Conservation (phyloP, 805 yeast genomes). For the Metahyphopichia silvanorum region DNA sequence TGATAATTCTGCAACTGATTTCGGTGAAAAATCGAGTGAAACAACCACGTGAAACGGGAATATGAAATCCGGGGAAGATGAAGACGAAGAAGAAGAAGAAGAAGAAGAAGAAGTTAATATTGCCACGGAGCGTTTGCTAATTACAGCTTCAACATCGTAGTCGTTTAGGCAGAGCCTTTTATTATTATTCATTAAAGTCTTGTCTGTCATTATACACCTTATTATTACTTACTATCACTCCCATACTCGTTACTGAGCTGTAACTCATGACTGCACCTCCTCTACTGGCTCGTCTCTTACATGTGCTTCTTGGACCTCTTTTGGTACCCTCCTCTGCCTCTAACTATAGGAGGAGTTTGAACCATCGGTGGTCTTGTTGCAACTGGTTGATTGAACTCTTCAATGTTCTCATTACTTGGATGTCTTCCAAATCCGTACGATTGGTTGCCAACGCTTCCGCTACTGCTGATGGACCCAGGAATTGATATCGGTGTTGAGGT, state of each 20-base stretch:
- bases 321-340: conserved; percentile 45
- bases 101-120: too few species aligned
- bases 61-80: too few species aligned
- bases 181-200: too few species aligned
- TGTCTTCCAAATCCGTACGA: conserved; percentile 2
- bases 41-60: too few species aligned
- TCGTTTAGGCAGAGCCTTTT: too few species aligned
- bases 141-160: too few species aligned
- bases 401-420: conserved; percentile 1
- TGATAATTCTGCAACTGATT: too few species aligned
- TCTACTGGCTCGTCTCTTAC: conserved; percentile 13
- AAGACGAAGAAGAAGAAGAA: too few species aligned
- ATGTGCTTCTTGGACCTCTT: conserved; percentile 37
- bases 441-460: conserved; percentile 1
- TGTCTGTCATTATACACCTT: neutral
- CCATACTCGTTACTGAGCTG: too few species aligned
- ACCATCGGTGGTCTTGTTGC: conserved; percentile 5
- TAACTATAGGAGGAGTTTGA: conserved; percentile 28
- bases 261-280: conserved; percentile 3
- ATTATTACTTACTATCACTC: too few species aligned
- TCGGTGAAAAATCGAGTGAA: too few species aligned
- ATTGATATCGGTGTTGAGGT: conserved; percentile 38
- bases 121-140: too few species aligned
- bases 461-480: conserved; percentile 13
- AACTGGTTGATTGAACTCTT: neutral